These are phyloP conservation scores for Prunus persica DNA, from an alignment of 306 rosid species.

Conservation along the genomic window DNA sequence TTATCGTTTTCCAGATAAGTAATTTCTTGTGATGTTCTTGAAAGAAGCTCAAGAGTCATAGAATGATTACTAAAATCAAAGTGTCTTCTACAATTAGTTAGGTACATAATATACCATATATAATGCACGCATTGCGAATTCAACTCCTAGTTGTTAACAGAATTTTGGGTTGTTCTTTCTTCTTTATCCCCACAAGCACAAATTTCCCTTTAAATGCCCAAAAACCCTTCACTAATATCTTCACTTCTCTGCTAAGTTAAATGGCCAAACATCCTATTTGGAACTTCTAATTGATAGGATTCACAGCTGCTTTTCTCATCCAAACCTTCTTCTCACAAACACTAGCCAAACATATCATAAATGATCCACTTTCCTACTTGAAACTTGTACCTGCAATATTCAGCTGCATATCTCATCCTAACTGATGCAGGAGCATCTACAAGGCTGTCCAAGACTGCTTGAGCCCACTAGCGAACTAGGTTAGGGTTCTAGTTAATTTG, in stretches of 20 bases:
- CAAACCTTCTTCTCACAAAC: background rate
- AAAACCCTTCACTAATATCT: background rate
- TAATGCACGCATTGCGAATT: background rate
- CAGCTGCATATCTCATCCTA: background rate
- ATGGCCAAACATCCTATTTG: background rate
- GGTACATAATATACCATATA: background rate
- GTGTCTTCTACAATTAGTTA: background rate
- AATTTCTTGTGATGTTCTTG: background rate
- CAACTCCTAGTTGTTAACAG: background rate
- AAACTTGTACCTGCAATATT: background rate
- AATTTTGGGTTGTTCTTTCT: background rate
- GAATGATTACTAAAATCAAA: background rate
- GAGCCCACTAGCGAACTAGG: too few species aligned
- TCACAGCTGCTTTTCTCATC: background rate
- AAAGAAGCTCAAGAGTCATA: background rate
- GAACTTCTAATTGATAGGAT: background rate
- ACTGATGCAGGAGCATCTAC: too few species aligned
- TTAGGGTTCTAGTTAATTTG: too few species aligned
- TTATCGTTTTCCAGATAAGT: background rate
- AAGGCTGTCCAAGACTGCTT: too few species aligned
- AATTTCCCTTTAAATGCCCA: background rate
- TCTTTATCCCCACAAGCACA: background rate
- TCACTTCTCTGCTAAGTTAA: background rate
- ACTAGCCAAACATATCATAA: background rate
- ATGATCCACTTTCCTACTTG: background rate